These are phyloP conservation scores for Elongisporangium undulatum DNA, from an alignment of 352 stramenopile species.

Conservation along the genomic window DNA sequence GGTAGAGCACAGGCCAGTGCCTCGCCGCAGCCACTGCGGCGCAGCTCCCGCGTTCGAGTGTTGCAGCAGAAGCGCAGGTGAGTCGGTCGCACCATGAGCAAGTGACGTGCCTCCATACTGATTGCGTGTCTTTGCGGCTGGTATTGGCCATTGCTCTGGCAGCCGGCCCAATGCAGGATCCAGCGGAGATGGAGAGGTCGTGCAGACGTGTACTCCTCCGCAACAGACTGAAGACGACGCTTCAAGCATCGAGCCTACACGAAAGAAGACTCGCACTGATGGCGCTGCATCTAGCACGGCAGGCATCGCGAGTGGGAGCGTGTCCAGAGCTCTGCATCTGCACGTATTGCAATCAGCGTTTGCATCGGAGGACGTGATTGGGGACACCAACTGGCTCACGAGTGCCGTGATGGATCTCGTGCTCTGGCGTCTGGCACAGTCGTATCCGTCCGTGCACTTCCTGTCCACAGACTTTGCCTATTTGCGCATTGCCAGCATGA, in stretches of 20 bases:
- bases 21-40: neutral
- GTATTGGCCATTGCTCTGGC: neutral
- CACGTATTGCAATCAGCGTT: slow-evolving; percentile 51
- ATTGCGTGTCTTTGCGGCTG: neutral
- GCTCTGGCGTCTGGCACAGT: slow-evolving; percentile 70
- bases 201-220: neutral
- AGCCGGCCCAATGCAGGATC: neutral
- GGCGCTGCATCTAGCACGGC: neutral
- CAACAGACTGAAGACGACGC: neutral
- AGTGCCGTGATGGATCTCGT: slow-evolving; percentile 83
- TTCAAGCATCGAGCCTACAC: neutral
- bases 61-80: neutral
- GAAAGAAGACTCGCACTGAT: neutral
- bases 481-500: slow-evolving; percentile 37
- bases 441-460: slow-evolving; percentile 72
- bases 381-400: slow-evolving; percentile 82
- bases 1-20: neutral
- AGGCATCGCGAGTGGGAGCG: neutral
- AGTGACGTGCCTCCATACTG: too few relatives aligned
- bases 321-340: slow-evolving; percentile 12
- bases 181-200: neutral
- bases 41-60: neutral
- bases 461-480: slow-evolving; percentile 85
- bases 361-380: slow-evolving; percentile 50
- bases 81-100: neutral